Evolutionary conservation across 257 asterid species (phyloP), one percentile per base, ranked within the genome.

Genomic region (Ballota nigra): DNA sequence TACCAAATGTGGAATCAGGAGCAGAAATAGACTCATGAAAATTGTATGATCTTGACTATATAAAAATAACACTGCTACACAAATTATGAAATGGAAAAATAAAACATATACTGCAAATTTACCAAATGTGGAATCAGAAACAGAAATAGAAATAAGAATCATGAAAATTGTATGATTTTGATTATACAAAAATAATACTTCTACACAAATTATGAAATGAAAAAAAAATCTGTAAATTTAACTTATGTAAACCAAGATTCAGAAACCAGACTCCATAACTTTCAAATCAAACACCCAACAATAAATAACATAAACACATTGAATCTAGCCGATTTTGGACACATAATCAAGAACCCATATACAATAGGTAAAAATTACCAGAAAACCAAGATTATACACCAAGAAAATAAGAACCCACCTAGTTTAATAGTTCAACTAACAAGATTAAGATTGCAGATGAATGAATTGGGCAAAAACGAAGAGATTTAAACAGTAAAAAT

Each of bases 281-380:
- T 69, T 60, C 19, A 68, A 13, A 53, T 19, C 66, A 15, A 43
- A 40, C 34, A 33, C 77, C 73, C 73, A 43, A 11, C 34, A 55
- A 64, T 22, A 34, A 8, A n/a, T 8, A 8, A 26, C 53, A 13
- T 16, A 19, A 59, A 13, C 62, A 8, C 28, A 18, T 19, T 3
- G 0, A 11, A 13, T 29, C 8, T 28, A 43, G 4, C 45, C 51
- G 13, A 43, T 5, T 9, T 5, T 13, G 4, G 20, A 34, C 63
- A 62, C 10, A 47, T 19, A 29, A 61, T 45, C 63, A 31, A 47
- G 26, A 31, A 15, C 34, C 68, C 76, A 55, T 40, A 28, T 2
- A 28, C 26, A 19, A 24, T 1, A 47, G 34, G 26, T 1, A 45
- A 33, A 41, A 57, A 26, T 18, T 12, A 69, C 15, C 62, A 29